Evolutionary conservation across 208 protist genomes (phyloP), one percentile per base, ranked within the genome.

Genomic region (Crithidia sp.): DNA sequence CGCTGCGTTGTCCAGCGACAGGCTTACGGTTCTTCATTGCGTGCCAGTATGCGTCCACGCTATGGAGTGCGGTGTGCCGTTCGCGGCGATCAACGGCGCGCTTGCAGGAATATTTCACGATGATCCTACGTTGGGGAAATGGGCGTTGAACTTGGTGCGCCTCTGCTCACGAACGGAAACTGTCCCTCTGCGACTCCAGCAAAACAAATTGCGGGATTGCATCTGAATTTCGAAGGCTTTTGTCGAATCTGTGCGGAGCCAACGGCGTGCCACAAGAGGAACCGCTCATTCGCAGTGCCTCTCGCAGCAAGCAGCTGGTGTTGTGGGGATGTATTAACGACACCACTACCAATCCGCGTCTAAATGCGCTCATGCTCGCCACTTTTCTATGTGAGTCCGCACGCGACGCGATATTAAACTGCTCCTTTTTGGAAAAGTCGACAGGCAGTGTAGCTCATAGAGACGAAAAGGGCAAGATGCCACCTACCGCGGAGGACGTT

Each of bases 221-320:
- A 12, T 45, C 59, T 7, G 47, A 49, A 2, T 67, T 61, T 7
- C 47, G 52, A 10, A 52, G 39, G 50, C 50, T 17, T 44, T 45
- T 71, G 16, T 36, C 13, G 13, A 50, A 47, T 19, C 2, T 67
- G 41, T 77, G 63, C n/a, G 4, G 55, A 6, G 10, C n/a, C 14
- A 57, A 69, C 50, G 55, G 43, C 6, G 14, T 17, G 45, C 3
- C 37, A 57, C 65, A 52, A 13, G 71, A 62, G 5, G 43, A 72
- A 17, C n/a, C 44, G 3, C 39, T 55, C 17, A 28, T 50, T 61
- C 60, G 16, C 10, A 57, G 70, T 8, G 82, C 84, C 12, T 83
- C 80, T 2, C 88, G 88, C 13, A 90, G 83, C 67, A 84, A 84
- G 74, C 66, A 89, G 43, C 75, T 93, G 4, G 88, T 85, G 13